Base-by-base conservation (phyloP, 176 grass and related monocot species). In the Otatea glauca region DNA sequence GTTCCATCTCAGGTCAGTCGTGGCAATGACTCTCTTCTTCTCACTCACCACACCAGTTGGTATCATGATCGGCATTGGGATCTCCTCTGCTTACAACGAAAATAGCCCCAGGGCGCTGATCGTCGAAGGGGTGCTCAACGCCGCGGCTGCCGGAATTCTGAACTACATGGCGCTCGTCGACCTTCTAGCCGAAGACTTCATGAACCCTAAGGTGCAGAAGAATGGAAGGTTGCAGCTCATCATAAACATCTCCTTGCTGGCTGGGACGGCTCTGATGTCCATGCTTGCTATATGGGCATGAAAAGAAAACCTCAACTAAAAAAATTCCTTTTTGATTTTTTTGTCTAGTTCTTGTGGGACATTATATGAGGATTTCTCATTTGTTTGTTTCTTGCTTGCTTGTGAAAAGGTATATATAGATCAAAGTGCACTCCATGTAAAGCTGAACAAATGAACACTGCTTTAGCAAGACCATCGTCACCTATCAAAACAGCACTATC, bases 211-310 rank as follows among this genome's bases (percentile, higher is more conserved):
- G 13, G 92, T 97, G 47, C 92, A 91, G 68, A 86, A 43, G 24
- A 90, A 78, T 7, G 84, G 48, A 2, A 91, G 50, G 59, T 25
- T n/a, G n/a, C n/a, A n/a, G n/a, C n/a, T n/a, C n/a, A n/a, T 72
- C 7, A n/a, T 92, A 5, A n/a, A n/a, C 56, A 1, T 86, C 37
- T 89, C 67, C 7, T 60, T 91, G 39, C 84, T 94, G 14, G 11
- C 82, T 0, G 92, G 89, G 32, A 83, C 73, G 9, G 78, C 43
- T 12, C 76, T 92, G 25, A 97, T 97, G 92, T 92, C 95, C 38
- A 9, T 88, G 35, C 90, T 97, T 47, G 92, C 92, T 10, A 78
- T 91, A 85, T 97, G 92, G 94, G 90, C 90, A 4, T 94, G 79
- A 88, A 37, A 5, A 2, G 20, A 43, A 14, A n/a, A 16, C 35